Conservation (phyloP, 352 stramenopile species). For the Blastocystis sp. region DNA sequence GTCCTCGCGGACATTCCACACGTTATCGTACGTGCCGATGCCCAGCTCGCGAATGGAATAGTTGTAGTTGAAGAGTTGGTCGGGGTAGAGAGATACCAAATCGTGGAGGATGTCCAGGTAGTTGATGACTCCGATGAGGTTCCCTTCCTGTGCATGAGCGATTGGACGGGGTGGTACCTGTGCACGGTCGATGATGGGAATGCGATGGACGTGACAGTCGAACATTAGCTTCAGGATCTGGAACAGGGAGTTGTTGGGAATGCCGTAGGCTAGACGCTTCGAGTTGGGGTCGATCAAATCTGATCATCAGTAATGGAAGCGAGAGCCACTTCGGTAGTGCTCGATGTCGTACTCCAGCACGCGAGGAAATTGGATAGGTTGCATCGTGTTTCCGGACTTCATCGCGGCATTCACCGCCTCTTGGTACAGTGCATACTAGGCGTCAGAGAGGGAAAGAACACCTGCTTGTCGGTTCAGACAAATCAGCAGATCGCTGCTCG, state of each 20-base stretch:
- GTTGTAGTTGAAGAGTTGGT: constrained; percentile 56
- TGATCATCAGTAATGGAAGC: not conserved
- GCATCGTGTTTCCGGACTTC: not conserved
- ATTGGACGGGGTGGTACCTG: not conserved
- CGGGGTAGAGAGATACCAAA: constrained; percentile 35
- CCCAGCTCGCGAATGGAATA: constrained; percentile 54
- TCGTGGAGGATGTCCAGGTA: constrained; percentile 64
- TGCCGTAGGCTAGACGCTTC: constrained; percentile 17
- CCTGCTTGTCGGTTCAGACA: constrained; percentile 37
- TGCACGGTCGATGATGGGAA: constrained; percentile 55
- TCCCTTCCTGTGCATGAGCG: constrained; percentile 26
- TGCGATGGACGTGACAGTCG: constrained; percentile 62
- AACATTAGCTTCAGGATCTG: constrained; percentile 66
- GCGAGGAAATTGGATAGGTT: constrained; percentile 25
- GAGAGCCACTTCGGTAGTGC: constrained; percentile 30
- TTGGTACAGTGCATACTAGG: constrained; percentile 49
- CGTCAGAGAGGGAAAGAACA: not conserved
- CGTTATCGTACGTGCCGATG: constrained; percentile 31
- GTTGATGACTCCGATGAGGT: constrained; percentile 58
- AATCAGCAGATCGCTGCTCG: constrained; percentile 65
- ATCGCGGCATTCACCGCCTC: not conserved
- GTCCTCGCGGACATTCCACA: constrained; percentile 57
- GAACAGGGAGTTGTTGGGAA: constrained; percentile 68
- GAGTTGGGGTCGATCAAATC: constrained; percentile 43
- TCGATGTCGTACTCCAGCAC: constrained; percentile 48